Conservation (phyloP, 345 rosid species). For the Arabis hirsuta region DNA sequence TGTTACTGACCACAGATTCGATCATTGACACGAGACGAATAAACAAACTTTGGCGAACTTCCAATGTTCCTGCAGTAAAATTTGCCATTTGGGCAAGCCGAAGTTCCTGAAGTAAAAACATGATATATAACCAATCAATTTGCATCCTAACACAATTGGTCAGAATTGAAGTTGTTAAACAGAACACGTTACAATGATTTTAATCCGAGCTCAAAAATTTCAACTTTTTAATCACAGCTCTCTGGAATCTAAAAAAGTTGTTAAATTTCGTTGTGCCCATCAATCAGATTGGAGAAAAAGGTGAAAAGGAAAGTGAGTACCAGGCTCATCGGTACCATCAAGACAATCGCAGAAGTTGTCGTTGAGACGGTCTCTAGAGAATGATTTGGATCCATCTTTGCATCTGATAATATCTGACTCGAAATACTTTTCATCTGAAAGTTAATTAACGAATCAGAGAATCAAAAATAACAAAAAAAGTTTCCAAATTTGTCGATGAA, state of each 20-base stretch:
- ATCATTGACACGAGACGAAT: conserved; percentile 49
- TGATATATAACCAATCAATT: conserved; percentile 2
- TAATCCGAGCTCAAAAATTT: neutral
- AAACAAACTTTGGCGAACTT: conserved; percentile 44
- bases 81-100: conserved; percentile 45
- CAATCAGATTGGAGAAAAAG: neutral
- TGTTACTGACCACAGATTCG: conserved; percentile 42
- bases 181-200: neutral
- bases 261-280: neutral
- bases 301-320: conserved; percentile 37
- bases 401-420: conserved; percentile 69
- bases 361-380: conserved; percentile 77
- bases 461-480: neutral
- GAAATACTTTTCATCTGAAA: conserved; percentile 74
- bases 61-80: conserved; percentile 47
- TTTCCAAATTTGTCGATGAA: neutral
- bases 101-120: conserved; percentile 59
- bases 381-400: conserved; percentile 82
- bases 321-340: conserved; percentile 98
- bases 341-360: conserved; percentile 93
- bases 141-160: neutral
- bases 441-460: neutral
- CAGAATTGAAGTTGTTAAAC: neutral
- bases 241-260: conserved; percentile 7
- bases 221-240: neutral